These are phyloP conservation scores for Gloeopeniophorella convolvens DNA, from an alignment of 768 basidiomycete genomes.

Conservation along the genomic window DNA sequence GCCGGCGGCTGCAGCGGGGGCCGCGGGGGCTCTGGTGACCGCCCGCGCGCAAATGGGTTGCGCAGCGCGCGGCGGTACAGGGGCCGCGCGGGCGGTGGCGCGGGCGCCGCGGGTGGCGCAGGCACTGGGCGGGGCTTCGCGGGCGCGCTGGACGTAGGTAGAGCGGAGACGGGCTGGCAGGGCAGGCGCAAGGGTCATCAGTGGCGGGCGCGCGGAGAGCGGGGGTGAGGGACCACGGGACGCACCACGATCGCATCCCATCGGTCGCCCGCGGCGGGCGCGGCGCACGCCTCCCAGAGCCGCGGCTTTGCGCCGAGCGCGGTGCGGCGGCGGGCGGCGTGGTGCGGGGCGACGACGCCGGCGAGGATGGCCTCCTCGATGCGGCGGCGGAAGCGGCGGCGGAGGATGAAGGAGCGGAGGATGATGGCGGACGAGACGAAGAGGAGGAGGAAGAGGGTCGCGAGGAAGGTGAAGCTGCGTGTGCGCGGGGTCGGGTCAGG, in stretches of 20 bases:
- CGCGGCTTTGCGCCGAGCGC: constrained; percentile 44
- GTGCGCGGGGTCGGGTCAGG: not conserved
- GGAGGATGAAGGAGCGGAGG: constrained; percentile 53
- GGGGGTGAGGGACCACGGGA: not conserved
- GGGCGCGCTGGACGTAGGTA: not conserved
- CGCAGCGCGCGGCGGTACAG: constrained; percentile 1
- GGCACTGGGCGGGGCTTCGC: not conserved
- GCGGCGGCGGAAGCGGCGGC: constrained; percentile 49
- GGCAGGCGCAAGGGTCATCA: not conserved
- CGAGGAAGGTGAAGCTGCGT: constrained; percentile 61
- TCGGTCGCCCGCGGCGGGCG: constrained; percentile 22
- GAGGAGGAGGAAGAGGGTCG: constrained; percentile 62
- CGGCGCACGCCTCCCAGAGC: constrained; percentile 42
- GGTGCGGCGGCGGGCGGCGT: constrained; percentile 27
- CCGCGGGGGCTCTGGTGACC: not conserved
- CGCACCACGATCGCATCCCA: constrained; percentile 50
- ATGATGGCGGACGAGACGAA: constrained; percentile 59
- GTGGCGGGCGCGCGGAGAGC: not conserved
- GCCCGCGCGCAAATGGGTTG: constrained; percentile 3
- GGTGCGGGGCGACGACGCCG: constrained; percentile 40
- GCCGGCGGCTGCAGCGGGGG: not conserved
- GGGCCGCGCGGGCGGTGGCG: not conserved
- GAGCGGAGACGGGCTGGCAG: constrained; percentile 17
- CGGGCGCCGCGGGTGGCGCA: not conserved
- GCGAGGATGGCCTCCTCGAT: constrained; percentile 48